Base-by-base conservation (phyloP, 768 basidiomycete genomes). In the Jaapia argillacea region DNA sequence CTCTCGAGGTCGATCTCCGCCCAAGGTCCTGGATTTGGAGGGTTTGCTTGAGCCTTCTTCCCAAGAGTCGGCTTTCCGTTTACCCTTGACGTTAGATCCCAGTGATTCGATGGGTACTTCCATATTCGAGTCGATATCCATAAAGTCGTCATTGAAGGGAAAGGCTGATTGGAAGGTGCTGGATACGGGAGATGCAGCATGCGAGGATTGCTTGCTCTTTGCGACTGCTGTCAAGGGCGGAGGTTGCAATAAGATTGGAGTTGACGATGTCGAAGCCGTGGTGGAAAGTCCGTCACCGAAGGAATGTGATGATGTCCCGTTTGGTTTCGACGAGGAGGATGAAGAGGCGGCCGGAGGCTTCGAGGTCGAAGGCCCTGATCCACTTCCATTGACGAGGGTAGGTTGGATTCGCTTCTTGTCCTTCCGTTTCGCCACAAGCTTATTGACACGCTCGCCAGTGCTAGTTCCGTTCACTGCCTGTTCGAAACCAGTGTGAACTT, bases 371-470 rank as follows among this genome's bases (percentile, higher is more conserved):
- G 28, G 28, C 16, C 10, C 16, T 33, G 28, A 33, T n/a, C n/a
- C n/a, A n/a, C n/a, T n/a, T n/a, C n/a, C n/a, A n/a, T n/a, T n/a
- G n/a, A 66, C 51, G 50, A 65, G 63, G 18, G 64, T 56, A 21
- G 74, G 71, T 48, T 70, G 71, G n/a, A 70, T 68, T 40, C 85
- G 85, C 2, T 65, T 71, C 31, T 54, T 57, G 14, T 58, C 56
- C 42, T 70, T 76, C 44, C 84, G 74, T 58, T 86, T 85, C 40
- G 85, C 85, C 5, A 87, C 77, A 10, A 88, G 71, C 46, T 75
- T 73, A 51, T 87, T 84, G 36, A 87, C 72, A 38, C 72, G 67
- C 58, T 85, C 83, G 13, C 71, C 75, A 2, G 67, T 62, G 14
- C 58, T 63, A 42, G 63, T 65, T 40, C 61, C 60, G 42, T 58